Evolutionary conservation across 2,329 filamentous ascomycete genomes (phyloP), one percentile per base, ranked within the genome.

Genomic region (Chaetomiaceae sp.): DNA sequence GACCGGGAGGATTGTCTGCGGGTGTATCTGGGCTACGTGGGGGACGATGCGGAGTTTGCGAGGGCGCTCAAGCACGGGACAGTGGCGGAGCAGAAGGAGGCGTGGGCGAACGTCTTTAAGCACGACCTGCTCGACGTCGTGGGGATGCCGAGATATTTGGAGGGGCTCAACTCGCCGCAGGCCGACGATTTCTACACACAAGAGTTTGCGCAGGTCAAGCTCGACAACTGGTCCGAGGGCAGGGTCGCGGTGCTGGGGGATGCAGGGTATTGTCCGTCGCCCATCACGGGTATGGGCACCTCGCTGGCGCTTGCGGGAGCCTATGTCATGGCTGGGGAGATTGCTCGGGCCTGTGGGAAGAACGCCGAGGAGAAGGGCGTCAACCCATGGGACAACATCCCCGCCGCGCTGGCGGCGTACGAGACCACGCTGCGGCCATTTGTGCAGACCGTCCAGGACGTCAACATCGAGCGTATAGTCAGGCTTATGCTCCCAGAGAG

Each of bases 291-390:
- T 0, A 73, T 76, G 67, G 79, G 80, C 0, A 80, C 77, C 0
- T 75, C 73, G 1, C 59, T 69, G 0, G 73, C 73, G 0, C 60
- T 84, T 0, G 61, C 77, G 0, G 75, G 75, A 0, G 77, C 78
- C 0, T 84, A 84, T 60, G 65, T 81, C 2, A 68, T 85, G 4
- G 80, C 80, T 0, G 81, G 81, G 2, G 80, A 81, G 65, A 53
- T 62, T 18, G 56, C 53, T 14, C 50, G 47, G 33, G 53, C 36
- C 2, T 58, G 53, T 27, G 41, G 43, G 1, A 34, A 42, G 9
- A 20, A 27, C 33, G 48, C n/a, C 18, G 36, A 44, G 29, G 52
- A 58, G 42, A 54, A 37, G 32, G 50, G 40, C 18, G 21, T 4
- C 1, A 43, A 48, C n/a, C 48, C 57, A 10, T 55, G 66, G 42